Percentiles rank a stretch among this genome's conserved stretches.
These are phyloP conservation scores for Trichoderma parareesei DNA, from an alignment of 495 filamentous ascomycete species.

Conservation along the genomic window DNA sequence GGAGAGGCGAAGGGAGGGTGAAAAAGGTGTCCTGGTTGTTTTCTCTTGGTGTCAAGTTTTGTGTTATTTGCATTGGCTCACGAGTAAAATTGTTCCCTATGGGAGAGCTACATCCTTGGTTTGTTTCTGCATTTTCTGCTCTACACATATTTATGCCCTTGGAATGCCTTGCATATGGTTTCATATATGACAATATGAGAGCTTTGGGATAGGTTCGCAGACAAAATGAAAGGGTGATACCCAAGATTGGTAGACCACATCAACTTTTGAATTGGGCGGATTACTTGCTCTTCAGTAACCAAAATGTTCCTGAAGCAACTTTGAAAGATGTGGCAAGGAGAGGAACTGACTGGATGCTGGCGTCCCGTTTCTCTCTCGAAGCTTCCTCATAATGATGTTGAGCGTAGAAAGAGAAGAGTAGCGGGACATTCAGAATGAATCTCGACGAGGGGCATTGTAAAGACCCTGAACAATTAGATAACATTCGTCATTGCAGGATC, in stretches of 20 bases:
- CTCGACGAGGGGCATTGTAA: background rate
- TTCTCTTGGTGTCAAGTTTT: no score
- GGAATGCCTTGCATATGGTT: background rate
- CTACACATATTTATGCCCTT: background rate
- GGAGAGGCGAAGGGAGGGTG: background rate
- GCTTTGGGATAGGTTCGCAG: background rate
- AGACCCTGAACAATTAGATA: constrained; percentile 7
- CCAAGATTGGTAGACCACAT: no score
- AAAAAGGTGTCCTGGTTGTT: background rate
- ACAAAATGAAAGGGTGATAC: no score
- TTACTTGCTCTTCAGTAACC: no score
- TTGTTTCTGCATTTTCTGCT: background rate
- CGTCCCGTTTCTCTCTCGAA: no score
- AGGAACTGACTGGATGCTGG: no score
- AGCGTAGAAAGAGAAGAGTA: background rate
- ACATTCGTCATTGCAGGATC: background rate
- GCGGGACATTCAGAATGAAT: background rate
- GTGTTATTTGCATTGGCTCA: background rate
- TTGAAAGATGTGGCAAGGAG: no score
- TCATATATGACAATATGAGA: background rate
- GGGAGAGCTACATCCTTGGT: no score
- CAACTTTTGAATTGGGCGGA: no score
- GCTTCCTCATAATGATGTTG: background rate
- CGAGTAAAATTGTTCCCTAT: background rate
- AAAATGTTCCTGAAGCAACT: no score